Conservation (phyloP, 192 early-diverging fungal genomes). For the Chytriomyces hyalinus region DNA sequence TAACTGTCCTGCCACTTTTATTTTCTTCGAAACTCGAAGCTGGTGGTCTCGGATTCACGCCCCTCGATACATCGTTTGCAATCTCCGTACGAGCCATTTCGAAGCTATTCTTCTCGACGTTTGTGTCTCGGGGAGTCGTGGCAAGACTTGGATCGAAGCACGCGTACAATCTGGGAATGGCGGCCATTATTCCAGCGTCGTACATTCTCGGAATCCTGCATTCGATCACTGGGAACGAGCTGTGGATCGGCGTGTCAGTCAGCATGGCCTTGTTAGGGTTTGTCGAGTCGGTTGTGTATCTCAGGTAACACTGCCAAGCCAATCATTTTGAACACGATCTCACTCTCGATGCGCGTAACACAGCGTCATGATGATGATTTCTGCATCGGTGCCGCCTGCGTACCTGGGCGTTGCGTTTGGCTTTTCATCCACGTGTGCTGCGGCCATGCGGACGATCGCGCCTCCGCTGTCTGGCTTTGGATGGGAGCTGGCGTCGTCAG, state of each 20-base stretch:
- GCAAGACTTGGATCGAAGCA: conserved; percentile 8
- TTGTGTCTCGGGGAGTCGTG: conserved; percentile 32
- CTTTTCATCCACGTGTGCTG: conserved; percentile 42
- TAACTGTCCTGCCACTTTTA: conserved; percentile 45
- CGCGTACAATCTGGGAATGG: conserved; percentile 29
- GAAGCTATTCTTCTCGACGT: conserved; percentile 43
- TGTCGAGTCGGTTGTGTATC: conserved; percentile 43
- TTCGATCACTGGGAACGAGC: not conserved
- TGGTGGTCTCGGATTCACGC: not conserved
- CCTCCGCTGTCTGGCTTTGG: conserved; percentile 40
- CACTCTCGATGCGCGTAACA: not conserved
- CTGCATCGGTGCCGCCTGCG: conserved; percentile 14
- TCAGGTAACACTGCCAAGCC: conserved; percentile 1
- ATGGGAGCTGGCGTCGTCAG: conserved; percentile 36
- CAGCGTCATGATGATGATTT: conserved; percentile 46
- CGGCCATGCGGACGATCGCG: conserved; percentile 36
- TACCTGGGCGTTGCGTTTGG: conserved; percentile 43
- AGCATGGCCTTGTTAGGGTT: conserved; percentile 36
- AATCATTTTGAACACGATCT: not conserved
- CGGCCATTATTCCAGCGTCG: conserved; percentile 20
- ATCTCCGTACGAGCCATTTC: conserved; percentile 36
- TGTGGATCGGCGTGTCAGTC: conserved; percentile 6
- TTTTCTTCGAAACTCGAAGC: conserved; percentile 35
- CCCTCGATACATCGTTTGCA: conserved; percentile 20
- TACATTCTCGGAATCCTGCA: not conserved